Percentiles rank a stretch among this genome's conserved stretches.
Conservation (phyloP, 2,329 filamentous ascomycete species). For the Trichophyton schoenleinii region DNA sequence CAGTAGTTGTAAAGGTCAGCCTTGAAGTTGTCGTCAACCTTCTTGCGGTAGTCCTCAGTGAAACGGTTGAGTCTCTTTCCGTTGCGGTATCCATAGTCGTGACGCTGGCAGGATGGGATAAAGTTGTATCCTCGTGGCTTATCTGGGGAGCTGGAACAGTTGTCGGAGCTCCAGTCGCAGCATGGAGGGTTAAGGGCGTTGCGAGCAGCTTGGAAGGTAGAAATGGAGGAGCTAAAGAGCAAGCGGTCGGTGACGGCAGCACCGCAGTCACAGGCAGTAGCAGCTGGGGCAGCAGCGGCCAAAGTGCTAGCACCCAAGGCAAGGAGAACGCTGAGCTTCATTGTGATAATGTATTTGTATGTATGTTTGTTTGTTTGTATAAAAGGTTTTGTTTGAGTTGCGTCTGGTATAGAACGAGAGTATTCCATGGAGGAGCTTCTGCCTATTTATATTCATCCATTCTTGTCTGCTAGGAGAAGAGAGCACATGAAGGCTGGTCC, state of each 20-base stretch:
- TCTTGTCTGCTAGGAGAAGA: background rate
- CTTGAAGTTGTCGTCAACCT: conserved; percentile 42
- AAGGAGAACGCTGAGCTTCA: conserved; percentile 9
- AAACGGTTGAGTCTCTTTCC: conserved; percentile 40
- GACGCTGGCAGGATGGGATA: conserved; percentile 37
- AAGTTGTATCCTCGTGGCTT: conserved; percentile 24
- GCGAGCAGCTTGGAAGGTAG: conserved; percentile 32
- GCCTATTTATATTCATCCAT: background rate
- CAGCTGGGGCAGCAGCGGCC: background rate
- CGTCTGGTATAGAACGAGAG: background rate
- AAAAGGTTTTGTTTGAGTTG: background rate
- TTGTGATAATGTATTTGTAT: background rate
- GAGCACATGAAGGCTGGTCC: background rate
- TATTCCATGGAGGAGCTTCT: background rate
- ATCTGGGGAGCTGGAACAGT: conserved; percentile 24
- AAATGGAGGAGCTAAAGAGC: conserved; percentile 35
- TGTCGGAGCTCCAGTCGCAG: conserved; percentile 28
- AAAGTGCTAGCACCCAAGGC: conserved; percentile 5
- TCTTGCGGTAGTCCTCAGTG: conserved; percentile 29
- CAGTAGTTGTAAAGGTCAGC: conserved; percentile 18
- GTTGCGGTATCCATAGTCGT: conserved; percentile 48
- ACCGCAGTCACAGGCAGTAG: conserved; percentile 6
- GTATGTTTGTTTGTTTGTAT: background rate
- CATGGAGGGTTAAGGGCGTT: conserved; percentile 28
- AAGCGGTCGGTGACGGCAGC: conserved; percentile 32